Evolutionary conservation across 768 basidiomycete species (phyloP), one percentile per base, ranked within the genome.

Genomic region (Scleroderma citrinum): DNA sequence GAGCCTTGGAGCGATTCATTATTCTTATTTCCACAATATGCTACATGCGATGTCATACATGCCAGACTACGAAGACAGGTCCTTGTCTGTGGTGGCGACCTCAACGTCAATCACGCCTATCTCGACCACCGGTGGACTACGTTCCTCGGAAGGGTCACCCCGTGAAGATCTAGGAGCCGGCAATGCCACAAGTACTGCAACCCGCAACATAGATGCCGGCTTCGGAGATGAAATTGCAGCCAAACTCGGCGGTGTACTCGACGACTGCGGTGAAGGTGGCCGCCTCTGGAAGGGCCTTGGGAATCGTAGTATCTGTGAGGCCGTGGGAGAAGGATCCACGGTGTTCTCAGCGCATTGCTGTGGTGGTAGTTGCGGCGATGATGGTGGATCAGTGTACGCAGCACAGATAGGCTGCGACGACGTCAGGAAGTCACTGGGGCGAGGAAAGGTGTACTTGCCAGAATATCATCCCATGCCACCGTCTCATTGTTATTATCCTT

Each of bases 121-220:
- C 54, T 71, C 69, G 5, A 71, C 41, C 29, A 62, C 55, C 4
- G 70, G 70, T 12, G 61, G 59, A n/a, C 56, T 57, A 11, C 34
- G 52, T 26, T 59, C 62, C 20, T 11, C 14, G 13, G 6, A 23
- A 14, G 4, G 13, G 21, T 2, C 39, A 29, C 64, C 66, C 13
- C 31, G 14, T 14, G 46, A 10, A 38, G 20, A 53, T 14, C 52
- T 31, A 10, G 24, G 12, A 21, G 24, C 30, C 17, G 75, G 75
- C 75, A 76, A 74, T 5, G 75, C 73, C 35, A 76, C 70, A 29
- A 76, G 60, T 16, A 76, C 72, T 0, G 71, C 68, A 26, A 76
- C 64, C 31, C 63, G 65, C 21, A 76, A 60, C 38, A 58, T 48
- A 30, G 66, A 53, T 41, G 59, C 43, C 35, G 16, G n/a, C 37